Evolutionary conservation across 306 rosid species (phyloP).

Genomic region (Mimosa bimucronata): DNA sequence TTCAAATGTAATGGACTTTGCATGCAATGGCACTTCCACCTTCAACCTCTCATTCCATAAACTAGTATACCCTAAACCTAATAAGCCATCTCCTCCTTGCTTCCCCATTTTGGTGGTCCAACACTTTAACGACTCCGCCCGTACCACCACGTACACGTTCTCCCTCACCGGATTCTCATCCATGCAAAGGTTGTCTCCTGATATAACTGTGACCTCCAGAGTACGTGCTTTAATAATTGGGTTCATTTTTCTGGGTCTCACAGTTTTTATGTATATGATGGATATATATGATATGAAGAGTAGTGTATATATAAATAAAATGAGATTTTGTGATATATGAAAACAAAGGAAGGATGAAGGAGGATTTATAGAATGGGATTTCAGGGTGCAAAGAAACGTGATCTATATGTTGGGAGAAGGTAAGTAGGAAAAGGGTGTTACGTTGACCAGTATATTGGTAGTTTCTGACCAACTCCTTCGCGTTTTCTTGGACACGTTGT

Average conservation of each 20-base stretch:
- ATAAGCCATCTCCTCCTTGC: constrained; percentile 27
- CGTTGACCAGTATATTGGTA: neutral
- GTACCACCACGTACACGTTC: constrained; percentile 45
- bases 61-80: constrained; percentile 33
- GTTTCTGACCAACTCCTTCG: neutral
- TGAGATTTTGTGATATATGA: neutral
- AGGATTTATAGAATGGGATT: neutral
- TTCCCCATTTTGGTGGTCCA: constrained; percentile 40
- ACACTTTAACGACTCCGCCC: constrained; percentile 33
- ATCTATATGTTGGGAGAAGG: neutral
- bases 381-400: neutral
- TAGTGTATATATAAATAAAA: neutral
- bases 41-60: constrained; percentile 49
- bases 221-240: constrained; percentile 13
- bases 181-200: constrained; percentile 48
- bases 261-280: neutral
- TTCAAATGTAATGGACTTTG: constrained; percentile 40
- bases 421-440: neutral
- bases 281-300: neutral
- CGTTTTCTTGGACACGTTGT: neutral
- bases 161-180: constrained; percentile 41
- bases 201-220: constrained; percentile 54
- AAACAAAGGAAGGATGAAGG: neutral
- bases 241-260: neutral
- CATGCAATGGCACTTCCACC: constrained; percentile 46